Conservation (phyloP, 2,329 filamentous ascomycete species). For the Apiospora phragmitis region DNA sequence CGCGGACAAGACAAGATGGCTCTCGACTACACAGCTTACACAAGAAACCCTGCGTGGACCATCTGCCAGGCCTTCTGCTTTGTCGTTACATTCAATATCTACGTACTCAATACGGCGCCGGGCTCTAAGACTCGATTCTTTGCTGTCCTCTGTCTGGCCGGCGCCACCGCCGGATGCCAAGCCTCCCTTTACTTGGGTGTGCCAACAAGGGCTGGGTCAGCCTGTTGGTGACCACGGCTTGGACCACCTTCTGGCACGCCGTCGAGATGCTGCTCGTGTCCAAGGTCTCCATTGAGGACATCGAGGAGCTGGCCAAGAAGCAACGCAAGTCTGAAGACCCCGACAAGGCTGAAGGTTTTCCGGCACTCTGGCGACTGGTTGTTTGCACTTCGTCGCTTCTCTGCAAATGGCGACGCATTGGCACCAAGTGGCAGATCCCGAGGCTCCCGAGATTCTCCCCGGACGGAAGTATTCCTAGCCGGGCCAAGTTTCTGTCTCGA, state of each 20-base stretch:
- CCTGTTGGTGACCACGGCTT: neutral
- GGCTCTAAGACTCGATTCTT: too few species aligned
- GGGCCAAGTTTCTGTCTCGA: neutral
- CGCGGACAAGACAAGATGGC: too few species aligned
- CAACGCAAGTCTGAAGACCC: neutral
- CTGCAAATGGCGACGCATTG: slow-evolving; percentile 8
- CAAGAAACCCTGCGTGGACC: too few species aligned
- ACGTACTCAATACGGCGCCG: too few species aligned
- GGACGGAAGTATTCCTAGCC: neutral
- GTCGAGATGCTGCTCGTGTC: slow-evolving; percentile 6
- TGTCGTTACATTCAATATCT: too few species aligned
- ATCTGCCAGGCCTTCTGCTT: too few species aligned
- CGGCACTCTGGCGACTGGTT: neutral
- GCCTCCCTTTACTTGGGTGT: neutral
- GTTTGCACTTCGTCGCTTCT: neutral
- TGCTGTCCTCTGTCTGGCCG: neutral
- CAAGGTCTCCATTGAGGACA: neutral
- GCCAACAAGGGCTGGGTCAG: neutral
- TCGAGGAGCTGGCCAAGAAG: neutral
- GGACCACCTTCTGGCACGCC: slow-evolving; percentile 9
- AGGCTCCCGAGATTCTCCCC: neutral
- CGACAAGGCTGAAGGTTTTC: too few species aligned
- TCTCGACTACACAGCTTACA: too few species aligned
- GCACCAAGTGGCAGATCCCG: slow-evolving; percentile 8
- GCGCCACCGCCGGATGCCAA: neutral